These are phyloP conservation scores for Cucurbita maxima DNA, from an alignment of 306 rosid species.

Conservation along the genomic window DNA sequence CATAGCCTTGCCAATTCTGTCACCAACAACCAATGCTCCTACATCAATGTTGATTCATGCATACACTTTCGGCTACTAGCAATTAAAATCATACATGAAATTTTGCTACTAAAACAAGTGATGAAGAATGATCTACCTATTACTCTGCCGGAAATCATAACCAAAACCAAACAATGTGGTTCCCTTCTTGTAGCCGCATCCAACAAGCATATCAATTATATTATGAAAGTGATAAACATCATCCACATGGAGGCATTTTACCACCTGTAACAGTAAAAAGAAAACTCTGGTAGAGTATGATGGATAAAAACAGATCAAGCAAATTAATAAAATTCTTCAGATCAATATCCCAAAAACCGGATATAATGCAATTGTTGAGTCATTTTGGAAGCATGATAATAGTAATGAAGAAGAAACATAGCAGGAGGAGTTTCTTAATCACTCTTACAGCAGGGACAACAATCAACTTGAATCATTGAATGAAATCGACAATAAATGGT, in stretches of 20 bases:
- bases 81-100: not conserved
- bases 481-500: no score
- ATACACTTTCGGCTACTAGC: not conserved
- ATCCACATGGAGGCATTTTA: slow-evolving; percentile 48
- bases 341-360: not conserved
- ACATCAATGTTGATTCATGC: not conserved
- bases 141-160: slow-evolving; percentile 92
- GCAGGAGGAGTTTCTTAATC: no score
- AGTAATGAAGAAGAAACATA: no score
- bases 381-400: not conserved
- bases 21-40: slow-evolving; percentile 4
- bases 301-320: not conserved
- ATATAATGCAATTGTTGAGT: not conserved
- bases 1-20: slow-evolving; percentile 60
- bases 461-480: no score
- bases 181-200: slow-evolving; percentile 75
- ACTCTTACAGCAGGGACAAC: no score
- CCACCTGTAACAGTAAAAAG: slow-evolving; percentile 27
- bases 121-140: slow-evolving; percentile 31
- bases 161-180: slow-evolving; percentile 91
- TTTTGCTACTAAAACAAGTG: not conserved
- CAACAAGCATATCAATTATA: slow-evolving; percentile 76
- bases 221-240: slow-evolving; percentile 81
- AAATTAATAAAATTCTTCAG: not conserved
- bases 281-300: not conserved